Evolutionary conservation across 140 eudicot genomes (phyloP).

Genomic region (Flaveria floridana): DNA sequence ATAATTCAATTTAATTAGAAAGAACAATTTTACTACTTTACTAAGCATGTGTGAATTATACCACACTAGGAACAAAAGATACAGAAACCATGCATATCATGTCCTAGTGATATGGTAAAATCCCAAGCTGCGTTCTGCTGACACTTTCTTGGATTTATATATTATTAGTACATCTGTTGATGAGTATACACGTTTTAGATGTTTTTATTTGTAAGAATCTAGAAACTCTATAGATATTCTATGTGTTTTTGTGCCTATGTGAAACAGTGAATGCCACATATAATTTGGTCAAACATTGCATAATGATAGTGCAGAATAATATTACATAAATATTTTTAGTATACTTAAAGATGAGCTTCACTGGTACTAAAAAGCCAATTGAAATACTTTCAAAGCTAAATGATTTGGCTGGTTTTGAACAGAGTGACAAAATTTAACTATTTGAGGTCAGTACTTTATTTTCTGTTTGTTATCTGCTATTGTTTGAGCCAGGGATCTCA

Average conservation of each 20-base stretch:
- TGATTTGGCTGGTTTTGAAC: no score
- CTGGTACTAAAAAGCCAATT: no score
- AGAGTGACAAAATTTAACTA: no score
- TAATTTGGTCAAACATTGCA: background rate
- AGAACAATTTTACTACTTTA: constrained; percentile 13
- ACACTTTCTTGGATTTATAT: background rate
- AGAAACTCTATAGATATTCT: background rate
- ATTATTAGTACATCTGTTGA: background rate
- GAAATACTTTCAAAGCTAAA: no score
- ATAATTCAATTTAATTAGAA: background rate
- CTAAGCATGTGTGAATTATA: background rate
- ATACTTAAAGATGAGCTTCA: background rate
- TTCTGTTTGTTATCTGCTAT: no score
- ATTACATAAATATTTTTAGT: background rate
- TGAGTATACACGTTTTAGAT: background rate
- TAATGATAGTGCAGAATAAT: background rate
- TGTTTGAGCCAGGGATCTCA: no score
- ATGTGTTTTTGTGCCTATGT: background rate
- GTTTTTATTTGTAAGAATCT: background rate
- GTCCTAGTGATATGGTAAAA: background rate
- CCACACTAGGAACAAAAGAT: background rate
- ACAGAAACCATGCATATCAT: constrained; percentile 1
- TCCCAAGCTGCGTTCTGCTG: constrained; percentile 5
- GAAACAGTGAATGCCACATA: background rate
- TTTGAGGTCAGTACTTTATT: no score